Base-by-base conservation (phyloP, 108 stramenopile species). In the Cyclotella cryptica region DNA sequence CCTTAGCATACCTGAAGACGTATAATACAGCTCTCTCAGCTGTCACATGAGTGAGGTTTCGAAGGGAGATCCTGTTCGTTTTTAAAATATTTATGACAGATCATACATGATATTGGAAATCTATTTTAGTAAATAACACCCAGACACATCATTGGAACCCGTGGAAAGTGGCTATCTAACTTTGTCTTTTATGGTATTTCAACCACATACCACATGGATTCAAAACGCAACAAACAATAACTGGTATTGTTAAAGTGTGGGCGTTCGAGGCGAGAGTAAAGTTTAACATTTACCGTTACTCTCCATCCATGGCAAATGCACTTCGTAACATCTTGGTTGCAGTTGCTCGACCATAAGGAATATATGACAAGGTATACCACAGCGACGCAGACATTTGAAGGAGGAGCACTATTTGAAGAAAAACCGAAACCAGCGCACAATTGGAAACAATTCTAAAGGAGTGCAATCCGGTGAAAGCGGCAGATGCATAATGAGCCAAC, bases 341-440 rank as follows among this genome's bases (percentile, higher is more conserved):
- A 15, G 79, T 73, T n/a, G 80, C 80, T 29, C 95, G 75, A 65
- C 91, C 95, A 72, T 87, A 96, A 1, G 95, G 95, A 42, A 96
- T 82, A 68, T 96, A 96, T 22, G 85, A 87, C 17, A 96, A 61
- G 18, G 88, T 84, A 78, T 96, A 96, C 95, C 95, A 96, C 19
- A 87, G 61, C 40, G 80, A 79, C 14, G 92, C 89, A 30, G 69
- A 81, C 77, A 88, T 74, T 84, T 96, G 92, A 10, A 86, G 78
- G 12, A 92, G 45, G 22, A 91, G 57, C 59, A 92, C 75, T 72
- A 74, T 45, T 15, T 22, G 4, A 52, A 3, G 12, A 54, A 12
- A 12, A 46, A 14, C 44, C 2, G 39, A 74, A 19, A 49, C 21
- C 46, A 35, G 65, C n/a, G 11, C 29, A 29, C 45, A 39, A 44